Percentiles rank a stretch among this genome's conserved stretches.
phyloP scores from a whole-genome alignment of 768 basidiomycete species.

The Suillus occidentalis region DNA sequence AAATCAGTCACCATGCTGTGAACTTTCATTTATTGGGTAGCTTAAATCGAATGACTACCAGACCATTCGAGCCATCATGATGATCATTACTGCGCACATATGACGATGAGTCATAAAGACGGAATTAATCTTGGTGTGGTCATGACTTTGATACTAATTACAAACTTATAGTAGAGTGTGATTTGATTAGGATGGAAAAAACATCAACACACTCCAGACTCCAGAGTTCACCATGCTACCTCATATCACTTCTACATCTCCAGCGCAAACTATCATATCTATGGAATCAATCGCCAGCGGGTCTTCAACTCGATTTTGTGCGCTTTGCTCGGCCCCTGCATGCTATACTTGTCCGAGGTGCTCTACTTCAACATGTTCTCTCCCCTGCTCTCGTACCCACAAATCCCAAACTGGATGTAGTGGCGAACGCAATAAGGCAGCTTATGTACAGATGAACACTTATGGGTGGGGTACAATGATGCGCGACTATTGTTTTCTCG shows the following conservation, averaged over 20 bases:
- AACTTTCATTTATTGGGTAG: neutral
- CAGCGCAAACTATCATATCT: neutral
- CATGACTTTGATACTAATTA: no score
- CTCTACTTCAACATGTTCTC: conserved; percentile 67
- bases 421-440: conserved; percentile 70
- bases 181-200: neutral
- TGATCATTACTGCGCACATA: neutral
- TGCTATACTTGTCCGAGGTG: conserved; percentile 86
- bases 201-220: neutral
- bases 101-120: neutral
- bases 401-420: conserved; percentile 62
- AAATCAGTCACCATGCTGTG: neutral
- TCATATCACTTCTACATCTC: neutral
- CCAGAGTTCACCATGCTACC: neutral
- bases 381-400: conserved; percentile 66
- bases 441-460: conserved; percentile 77
- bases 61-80: neutral
- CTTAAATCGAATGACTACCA: neutral
- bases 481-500: conserved; percentile 85
- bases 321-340: conserved; percentile 48
- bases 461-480: conserved; percentile 88
- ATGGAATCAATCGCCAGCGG: neutral
- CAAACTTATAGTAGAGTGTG: neutral
- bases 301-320: conserved; percentile 37
- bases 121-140: neutral